These are phyloP conservation scores for Elongisporangium senticosum DNA, from an alignment of 352 stramenopile species.

Conservation along the genomic window DNA sequence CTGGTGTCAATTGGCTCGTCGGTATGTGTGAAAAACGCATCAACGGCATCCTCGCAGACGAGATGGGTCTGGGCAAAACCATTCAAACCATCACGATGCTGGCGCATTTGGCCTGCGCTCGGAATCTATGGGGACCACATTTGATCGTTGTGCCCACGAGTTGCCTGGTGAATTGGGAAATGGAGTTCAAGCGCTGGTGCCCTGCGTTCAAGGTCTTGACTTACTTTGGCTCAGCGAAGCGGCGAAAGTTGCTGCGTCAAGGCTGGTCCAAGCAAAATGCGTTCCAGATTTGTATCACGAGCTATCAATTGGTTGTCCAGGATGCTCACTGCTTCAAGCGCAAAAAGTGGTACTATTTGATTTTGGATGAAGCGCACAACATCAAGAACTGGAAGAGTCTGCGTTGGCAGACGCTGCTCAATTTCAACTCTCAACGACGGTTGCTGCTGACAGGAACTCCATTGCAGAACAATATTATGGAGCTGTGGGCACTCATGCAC, in stretches of 20 bases:
- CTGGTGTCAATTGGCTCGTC: conserved; percentile 97
- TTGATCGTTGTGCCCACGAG: conserved; percentile 98
- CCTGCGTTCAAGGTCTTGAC: conserved; percentile 96
- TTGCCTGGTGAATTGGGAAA: conserved; percentile 99
- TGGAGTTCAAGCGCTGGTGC: conserved; percentile 98
- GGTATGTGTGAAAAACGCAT: conserved; percentile 96
- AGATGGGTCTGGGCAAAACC: conserved; percentile 96
- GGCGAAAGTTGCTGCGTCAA: conserved; percentile 82
- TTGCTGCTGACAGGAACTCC: conserved; percentile 95
- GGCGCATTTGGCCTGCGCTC: conserved; percentile 88
- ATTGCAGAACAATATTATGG: conserved; percentile 97
- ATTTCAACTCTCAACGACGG: conserved; percentile 94
- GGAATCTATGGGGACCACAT: conserved; percentile 96
- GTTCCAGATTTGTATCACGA: conserved; percentile 98
- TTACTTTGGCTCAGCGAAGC: conserved; percentile 98
- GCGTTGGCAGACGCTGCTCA: conserved; percentile 97
- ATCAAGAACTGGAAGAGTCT: conserved; percentile 99
- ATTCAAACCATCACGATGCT: conserved; percentile 99
- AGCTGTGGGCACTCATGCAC: conserved; percentile 98
- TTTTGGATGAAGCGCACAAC: conserved; percentile 99
- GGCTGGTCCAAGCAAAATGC: conserved; percentile 96
- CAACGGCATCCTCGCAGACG: conserved; percentile 98
- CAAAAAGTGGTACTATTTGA: conserved; percentile 99
- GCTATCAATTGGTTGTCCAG: conserved; percentile 97
- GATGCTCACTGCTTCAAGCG: conserved; percentile 97